Conservation (phyloP, 2,329 filamentous ascomycete species). For the Metarhizium robertsii region DNA sequence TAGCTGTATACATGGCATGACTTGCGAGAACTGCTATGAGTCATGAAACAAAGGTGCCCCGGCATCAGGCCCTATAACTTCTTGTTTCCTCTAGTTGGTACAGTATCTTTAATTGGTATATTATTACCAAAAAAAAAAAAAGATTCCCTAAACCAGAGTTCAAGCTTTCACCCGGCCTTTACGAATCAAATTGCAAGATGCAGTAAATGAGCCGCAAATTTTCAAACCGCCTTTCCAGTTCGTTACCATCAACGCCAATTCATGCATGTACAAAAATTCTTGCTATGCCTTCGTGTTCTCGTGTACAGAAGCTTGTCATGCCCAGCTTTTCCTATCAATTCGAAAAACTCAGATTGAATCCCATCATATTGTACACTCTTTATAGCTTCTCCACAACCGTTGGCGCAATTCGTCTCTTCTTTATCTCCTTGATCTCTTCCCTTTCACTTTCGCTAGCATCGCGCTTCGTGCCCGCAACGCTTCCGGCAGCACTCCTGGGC, state of each 20-base stretch:
- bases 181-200: neutral
- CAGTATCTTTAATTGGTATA: neutral
- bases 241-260: conserved; percentile 17
- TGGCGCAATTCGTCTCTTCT: conserved; percentile 63
- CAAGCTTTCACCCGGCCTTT: neutral
- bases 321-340: neutral
- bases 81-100: neutral
- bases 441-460: conserved; percentile 47
- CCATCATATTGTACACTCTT: neutral
- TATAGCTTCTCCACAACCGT: conserved; percentile 39
- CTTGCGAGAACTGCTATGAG: neutral
- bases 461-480: conserved; percentile 39
- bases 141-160: neutral
- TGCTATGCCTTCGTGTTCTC: neutral
- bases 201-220: neutral
- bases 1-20: conserved; percentile 10
- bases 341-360: neutral
- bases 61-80: neutral
- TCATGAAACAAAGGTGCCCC: neutral
- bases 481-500: conserved; percentile 39
- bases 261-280: conserved; percentile 16
- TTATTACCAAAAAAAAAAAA: neutral
- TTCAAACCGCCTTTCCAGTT: conserved; percentile 5
- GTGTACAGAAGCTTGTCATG: neutral
- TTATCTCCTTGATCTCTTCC: conserved; percentile 45